These are phyloP conservation scores for Salisapilia sapeloensis DNA, from an alignment of 352 stramenopile genomes.

Conservation along the genomic window DNA sequence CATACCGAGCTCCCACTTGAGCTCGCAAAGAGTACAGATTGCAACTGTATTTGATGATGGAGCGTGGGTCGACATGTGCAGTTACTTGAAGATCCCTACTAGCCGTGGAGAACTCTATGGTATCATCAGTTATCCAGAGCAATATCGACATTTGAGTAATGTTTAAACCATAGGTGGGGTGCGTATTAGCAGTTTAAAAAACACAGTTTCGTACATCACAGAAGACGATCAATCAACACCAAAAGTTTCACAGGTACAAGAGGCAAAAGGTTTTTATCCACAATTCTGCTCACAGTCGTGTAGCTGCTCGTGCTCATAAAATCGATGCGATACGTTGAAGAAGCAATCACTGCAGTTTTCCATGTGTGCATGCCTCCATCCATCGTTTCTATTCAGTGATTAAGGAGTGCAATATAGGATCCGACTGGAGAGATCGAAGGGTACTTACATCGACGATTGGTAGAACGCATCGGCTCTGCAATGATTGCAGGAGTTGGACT, in stretches of 20 bases:
- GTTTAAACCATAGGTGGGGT: slow-evolving; percentile 20
- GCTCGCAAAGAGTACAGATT: no score
- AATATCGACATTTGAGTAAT: not conserved
- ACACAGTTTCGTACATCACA: slow-evolving; percentile 34
- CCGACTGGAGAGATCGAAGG: slow-evolving; percentile 56
- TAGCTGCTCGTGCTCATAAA: slow-evolving; percentile 63
- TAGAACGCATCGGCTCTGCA: slow-evolving; percentile 45
- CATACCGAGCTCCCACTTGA: no score
- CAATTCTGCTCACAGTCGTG: no score
- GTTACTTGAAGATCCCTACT: slow-evolving; percentile 24
- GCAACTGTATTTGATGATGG: slow-evolving; percentile 64
- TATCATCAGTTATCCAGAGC: slow-evolving; percentile 2
- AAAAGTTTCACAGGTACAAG: slow-evolving; percentile 22
- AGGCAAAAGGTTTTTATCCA: slow-evolving; percentile 1
- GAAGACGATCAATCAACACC: slow-evolving; percentile 39
- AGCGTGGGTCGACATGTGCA: slow-evolving; percentile 70
- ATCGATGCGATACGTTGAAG: slow-evolving; percentile 63
- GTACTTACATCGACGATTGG: slow-evolving; percentile 68
- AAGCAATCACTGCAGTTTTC: slow-evolving; percentile 62
- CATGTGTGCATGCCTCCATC: slow-evolving; percentile 16
- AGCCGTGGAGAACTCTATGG: slow-evolving; percentile 45
- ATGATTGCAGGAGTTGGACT: slow-evolving; percentile 26
- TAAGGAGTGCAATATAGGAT: no score
- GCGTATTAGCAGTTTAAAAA: slow-evolving; percentile 40
- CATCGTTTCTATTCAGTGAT: no score